These are phyloP conservation scores for Cordyceps fumosorosea DNA, from an alignment of 2,329 filamentous ascomycete genomes.

Conservation along the genomic window DNA sequence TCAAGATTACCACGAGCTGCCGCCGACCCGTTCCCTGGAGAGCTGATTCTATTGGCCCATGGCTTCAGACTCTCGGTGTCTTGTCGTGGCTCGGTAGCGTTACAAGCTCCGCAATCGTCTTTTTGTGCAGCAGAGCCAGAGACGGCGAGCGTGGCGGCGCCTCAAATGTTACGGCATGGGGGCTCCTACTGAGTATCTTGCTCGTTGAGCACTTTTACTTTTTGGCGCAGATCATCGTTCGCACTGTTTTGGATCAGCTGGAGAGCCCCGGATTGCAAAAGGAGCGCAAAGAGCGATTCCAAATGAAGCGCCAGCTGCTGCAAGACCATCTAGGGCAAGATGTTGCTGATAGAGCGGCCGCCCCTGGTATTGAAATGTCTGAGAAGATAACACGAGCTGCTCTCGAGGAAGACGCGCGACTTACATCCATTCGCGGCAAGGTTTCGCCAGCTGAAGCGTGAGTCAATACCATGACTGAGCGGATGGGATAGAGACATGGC, in stretches of 20 bases:
- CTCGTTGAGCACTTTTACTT: slow-evolving; percentile 88
- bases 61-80: slow-evolving; percentile 78
- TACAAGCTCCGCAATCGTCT: slow-evolving; percentile 80
- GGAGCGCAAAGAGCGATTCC: slow-evolving; percentile 73
- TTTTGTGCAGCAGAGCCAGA: slow-evolving; percentile 71
- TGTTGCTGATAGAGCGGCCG: slow-evolving; percentile 41
- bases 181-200: slow-evolving; percentile 72
- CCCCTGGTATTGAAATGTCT: slow-evolving; percentile 41
- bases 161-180: slow-evolving; percentile 69
- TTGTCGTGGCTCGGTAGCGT: slow-evolving; percentile 91
- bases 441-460: slow-evolving; percentile 46
- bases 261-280: slow-evolving; percentile 83
- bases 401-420: slow-evolving; percentile 57
- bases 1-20: slow-evolving; percentile 89
- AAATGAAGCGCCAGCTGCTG: slow-evolving; percentile 72
- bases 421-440: slow-evolving; percentile 41
- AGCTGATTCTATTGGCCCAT: slow-evolving; percentile 89
- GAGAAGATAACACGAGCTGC: slow-evolving; percentile 59
- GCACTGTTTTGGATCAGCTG: slow-evolving; percentile 67
- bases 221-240: slow-evolving; percentile 65
- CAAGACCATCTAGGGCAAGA: slow-evolving; percentile 62
- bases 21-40: slow-evolving; percentile 85
- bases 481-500: slow-evolving; percentile 1
- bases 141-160: slow-evolving; percentile 60
- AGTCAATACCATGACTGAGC: slow-evolving; percentile 17